Base-by-base conservation (phyloP, 345 rosid genomes). In the Rhizophora apiculata region DNA sequence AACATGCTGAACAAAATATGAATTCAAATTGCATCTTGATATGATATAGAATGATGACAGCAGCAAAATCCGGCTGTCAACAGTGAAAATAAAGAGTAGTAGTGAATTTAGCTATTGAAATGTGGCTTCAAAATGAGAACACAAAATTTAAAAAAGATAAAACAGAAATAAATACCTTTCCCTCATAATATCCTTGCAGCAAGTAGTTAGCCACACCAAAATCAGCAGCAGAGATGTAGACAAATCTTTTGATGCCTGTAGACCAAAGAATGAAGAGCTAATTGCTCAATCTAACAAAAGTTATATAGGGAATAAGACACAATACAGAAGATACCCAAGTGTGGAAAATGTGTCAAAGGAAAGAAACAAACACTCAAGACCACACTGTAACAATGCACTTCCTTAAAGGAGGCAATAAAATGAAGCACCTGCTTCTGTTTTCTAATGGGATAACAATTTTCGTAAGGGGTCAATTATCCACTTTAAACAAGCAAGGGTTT, bases 171-270 rank as follows among this genome's bases (percentile, higher is more conserved):
- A 68, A 48, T 84, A 91, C 97, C 99, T 88, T 95, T 69, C 97
- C 99, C 78, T 92, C 99, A 18, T 86, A 92, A 77, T 90, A 95
- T 76, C 99, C 99, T 64, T 68, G 78, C 78, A 92, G 78, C 32
- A 95, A 53, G 83, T 87, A 86, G 71, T 92, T 95, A 54, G 72
- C 96, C 75, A 89, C 34, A 24, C 99, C 98, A 69, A 90, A 90
- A 80, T 89, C 94, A 68, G 99, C 97, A 64, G 98, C 96, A 57
- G 99, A 95, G 21, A 95, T 87, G 73, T 86, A 92, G 65, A 88
- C 88, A 78, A 87, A 92, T 83, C 92, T 84, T 81, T 89, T 92
- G 36, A 92, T 92, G 76, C 96, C 99, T 95, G n/a, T 10, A 64
- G 20, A 37, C 32, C 60, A 63, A 8, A 18, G 60, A 64, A 37